A percentile compares a stretch with the other conserved stretches of the same genome.
phyloP scores from a whole-genome alignment of 345 rosid species.

The Toxicodendron radicans region DNA sequence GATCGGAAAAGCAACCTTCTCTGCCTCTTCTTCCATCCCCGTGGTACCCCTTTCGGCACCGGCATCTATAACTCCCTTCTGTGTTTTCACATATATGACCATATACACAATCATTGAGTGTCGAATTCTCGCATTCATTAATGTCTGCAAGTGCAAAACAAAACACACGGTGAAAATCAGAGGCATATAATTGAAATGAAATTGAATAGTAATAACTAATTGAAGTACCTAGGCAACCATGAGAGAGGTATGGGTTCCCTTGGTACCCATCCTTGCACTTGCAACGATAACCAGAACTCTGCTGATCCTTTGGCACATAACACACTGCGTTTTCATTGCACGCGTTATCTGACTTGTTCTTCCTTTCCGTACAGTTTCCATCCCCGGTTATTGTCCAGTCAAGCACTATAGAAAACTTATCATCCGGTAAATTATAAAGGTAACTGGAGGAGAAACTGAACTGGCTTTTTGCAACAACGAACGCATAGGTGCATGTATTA shows the following conservation, averaged over 20 bases:
- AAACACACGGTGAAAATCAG: too few relatives aligned
- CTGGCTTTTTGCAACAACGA: slow-evolving; percentile 8
- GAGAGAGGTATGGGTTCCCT: slow-evolving; percentile 26
- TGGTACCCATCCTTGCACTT: slow-evolving; percentile 17
- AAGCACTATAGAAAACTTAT: slow-evolving; percentile 22
- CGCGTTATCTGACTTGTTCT: not conserved
- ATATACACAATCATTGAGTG: too few relatives aligned
- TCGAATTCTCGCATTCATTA: too few relatives aligned
- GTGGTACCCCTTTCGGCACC: slow-evolving; percentile 27
- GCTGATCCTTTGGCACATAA: not conserved
- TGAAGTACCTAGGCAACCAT: slow-evolving; percentile 34
- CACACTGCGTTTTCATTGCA: slow-evolving; percentile 24
- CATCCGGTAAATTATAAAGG: not conserved
- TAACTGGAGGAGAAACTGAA: slow-evolving; percentile 15
- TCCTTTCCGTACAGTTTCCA: slow-evolving; percentile 22
- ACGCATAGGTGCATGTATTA: slow-evolving; percentile 24
- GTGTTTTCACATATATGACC: too few relatives aligned
- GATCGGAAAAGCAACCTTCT: slow-evolving; percentile 4
- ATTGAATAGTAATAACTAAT: too few relatives aligned
- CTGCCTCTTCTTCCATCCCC: slow-evolving; percentile 31
- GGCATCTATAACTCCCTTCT: slow-evolving; percentile 30
- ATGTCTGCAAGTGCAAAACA: too few relatives aligned
- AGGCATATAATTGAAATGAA: too few relatives aligned
- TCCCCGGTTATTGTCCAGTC: slow-evolving; percentile 39
- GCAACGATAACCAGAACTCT: slow-evolving; percentile 24